Base-by-base conservation (phyloP, 805 yeast genomes). In the Yamadazyma ubonensis region DNA sequence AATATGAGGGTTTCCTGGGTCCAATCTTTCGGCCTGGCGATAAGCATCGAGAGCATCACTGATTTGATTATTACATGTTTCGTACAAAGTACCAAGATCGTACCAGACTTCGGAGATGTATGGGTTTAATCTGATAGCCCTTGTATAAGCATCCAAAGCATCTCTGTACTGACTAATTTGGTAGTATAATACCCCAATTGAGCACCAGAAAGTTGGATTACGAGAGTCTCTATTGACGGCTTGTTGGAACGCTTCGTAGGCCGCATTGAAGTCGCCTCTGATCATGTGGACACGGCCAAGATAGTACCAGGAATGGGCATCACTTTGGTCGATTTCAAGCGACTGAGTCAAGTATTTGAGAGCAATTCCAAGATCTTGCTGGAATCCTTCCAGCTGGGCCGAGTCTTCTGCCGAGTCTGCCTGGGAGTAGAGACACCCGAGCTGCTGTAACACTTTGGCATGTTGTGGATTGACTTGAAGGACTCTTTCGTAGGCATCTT, bases 21-120 rank as follows among this genome's bases (percentile, higher is more conserved):
- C 98, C 51, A 93, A 78, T 38, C 95, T 80, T 25, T 95, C 96
- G 4, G 99, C 99, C 49, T 95, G 93, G 55, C 86, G 86, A 59
- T 93, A 93, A 2, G 99, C 99, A 64, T 93, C 98, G 48, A 93
- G 70, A 1, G 99, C 99, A 61, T 93, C 99, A 44, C 83, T 77
- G 44, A 89, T 76, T 66, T 93, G 99, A 66, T 91, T 90, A 65
- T 90, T 93, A 68, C 99, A 93, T 25, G 97, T 88, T 65, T 93
- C 99, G 62, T 93, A 93, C 29, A 93, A 70, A 5, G 98, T 93
- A 43, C 99, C 99, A 57, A 93, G 75, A 65, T 93, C 99, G 65
- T 93, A 93, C 99, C 99, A 93, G 18, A 93, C 99, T 64, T 93
- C 99, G 44, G 93, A 81, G 50, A 93, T 85, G 69, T 90, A 90